These are phyloP conservation scores for Nothophaeocryptopus gaeumannii DNA, from an alignment of 2,329 filamentous ascomycete genomes.

Conservation along the genomic window DNA sequence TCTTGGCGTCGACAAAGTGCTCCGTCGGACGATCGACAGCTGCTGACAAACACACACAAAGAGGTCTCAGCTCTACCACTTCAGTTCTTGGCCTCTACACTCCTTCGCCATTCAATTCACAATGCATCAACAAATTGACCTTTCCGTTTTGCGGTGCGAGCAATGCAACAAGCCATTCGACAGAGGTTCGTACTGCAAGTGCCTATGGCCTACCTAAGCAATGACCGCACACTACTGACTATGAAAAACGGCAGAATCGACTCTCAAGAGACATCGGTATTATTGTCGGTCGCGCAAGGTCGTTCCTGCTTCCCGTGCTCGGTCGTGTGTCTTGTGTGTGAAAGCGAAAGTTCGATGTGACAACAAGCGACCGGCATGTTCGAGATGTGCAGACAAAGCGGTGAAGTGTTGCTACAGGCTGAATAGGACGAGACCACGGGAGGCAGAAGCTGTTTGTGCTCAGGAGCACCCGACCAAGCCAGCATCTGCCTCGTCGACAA, in stretches of 20 bases:
- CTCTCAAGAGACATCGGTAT: slow-evolving; percentile 46
- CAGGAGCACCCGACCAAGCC: no score
- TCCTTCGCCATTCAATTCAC: no score
- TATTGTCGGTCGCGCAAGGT: slow-evolving; percentile 43
- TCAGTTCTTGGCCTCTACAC: no score
- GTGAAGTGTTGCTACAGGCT: slow-evolving; percentile 37
- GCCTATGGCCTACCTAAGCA: background rate
- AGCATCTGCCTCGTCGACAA: no score
- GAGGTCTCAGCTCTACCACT: no score
- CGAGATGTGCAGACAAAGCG: slow-evolving; percentile 38
- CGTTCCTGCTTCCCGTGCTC: background rate
- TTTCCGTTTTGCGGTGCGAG: slow-evolving; percentile 28
- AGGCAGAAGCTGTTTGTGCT: no score
- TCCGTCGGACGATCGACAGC: no score
- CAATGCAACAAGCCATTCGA: slow-evolving; percentile 45
- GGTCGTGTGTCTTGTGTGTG: slow-evolving; percentile 40
- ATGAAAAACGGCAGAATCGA: slow-evolving; percentile 24
- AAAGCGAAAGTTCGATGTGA: slow-evolving; percentile 41
- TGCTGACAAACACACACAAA: no score
- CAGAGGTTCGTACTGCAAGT: slow-evolving; percentile 35
- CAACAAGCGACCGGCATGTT: slow-evolving; percentile 38
- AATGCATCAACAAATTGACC: background rate
- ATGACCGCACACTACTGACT: background rate
- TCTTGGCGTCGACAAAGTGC: no score
- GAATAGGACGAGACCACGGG: no score